Evolutionary conservation across 495 filamentous ascomycete genomes (phyloP), one percentile per base, ranked within the genome.

Genomic region (Aspergillus cavernicola): DNA sequence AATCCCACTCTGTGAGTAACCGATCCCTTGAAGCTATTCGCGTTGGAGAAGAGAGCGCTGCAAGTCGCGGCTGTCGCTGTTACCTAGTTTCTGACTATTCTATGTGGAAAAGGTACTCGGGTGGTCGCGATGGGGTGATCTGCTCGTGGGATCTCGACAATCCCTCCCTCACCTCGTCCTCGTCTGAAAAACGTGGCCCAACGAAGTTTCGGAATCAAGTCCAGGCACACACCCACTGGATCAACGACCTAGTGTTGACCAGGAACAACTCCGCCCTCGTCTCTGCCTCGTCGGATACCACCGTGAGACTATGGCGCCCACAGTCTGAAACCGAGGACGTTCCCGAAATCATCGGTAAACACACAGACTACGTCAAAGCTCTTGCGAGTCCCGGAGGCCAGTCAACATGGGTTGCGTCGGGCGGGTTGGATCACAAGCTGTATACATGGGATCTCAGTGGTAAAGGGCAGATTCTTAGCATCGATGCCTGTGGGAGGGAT

Each of bases 201-300:
- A 89, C 90, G 29, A 79, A 78, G n/a, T 92, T 92, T 67, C 85
- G 89, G 52, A 80, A 85, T 41, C 91, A 96, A 68, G 88, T 92
- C n/a, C 91, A 97, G 63, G 95, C 93, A 11, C 93, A 98, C 66
- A 97, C 92, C 23, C 92, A 97, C 69, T 97, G 93, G 93, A 87
- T 98, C 67, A 97, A 97, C 65, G 92, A 97, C 62, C 89, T 98
- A 53, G 82, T 85, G n/a, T 82, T 97, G 48, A 85, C 87, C 23
- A 80, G 91, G 60, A 82, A 85, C 43, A 89, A 96, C 65, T 80
- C 84, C 15, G 90, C 90, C 6, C 75, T 98, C 10, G 88, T 97
- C 7, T 96, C 95, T 10, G 92, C 90, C 18, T 97, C 93, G 4
- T 97, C 95, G 11, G 93, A 98, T 69, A 85, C 95, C 26, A 92